A percentile compares a stretch with the other conserved stretches of the same genome.
Evolutionary conservation across 306 rosid genomes (phyloP).

Genomic region (Potentilla sterilis): DNA sequence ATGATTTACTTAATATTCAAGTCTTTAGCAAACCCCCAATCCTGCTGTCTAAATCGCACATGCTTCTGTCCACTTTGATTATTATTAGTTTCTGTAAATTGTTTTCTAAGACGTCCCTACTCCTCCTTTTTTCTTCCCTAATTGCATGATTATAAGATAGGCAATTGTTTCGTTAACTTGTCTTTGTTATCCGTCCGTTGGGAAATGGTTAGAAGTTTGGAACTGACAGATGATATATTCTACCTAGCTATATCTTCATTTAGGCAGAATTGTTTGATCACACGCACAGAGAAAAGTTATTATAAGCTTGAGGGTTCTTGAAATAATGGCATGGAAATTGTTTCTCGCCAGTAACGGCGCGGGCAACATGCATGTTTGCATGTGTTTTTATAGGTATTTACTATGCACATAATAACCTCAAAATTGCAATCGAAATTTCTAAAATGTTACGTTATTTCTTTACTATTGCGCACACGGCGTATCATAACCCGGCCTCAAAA

Average conservation of each 20-base stretch:
- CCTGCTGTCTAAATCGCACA: conserved; percentile 17
- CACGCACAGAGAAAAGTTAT: too few species aligned
- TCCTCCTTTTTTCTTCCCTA: neutral
- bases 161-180: neutral
- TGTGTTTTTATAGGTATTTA: too few species aligned
- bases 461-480: too few species aligned
- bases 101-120: neutral
- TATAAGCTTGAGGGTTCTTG: neutral
- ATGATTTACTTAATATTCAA: conserved; percentile 7
- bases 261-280: too few species aligned
- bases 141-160: neutral
- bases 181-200: neutral
- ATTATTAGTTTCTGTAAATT: neutral
- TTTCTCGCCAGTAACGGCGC: too few species aligned
- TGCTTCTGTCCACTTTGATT: conserved; percentile 6
- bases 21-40: neutral
- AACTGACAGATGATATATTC: too few species aligned
- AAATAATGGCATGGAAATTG: too few species aligned
- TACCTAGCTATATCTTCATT: neutral
- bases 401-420: too few species aligned
- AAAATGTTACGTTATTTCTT: too few species aligned
- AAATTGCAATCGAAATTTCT: too few species aligned
- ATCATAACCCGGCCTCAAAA: too few species aligned
- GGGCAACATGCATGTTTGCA: too few species aligned
- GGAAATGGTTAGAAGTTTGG: neutral